Evolutionary conservation across 2,329 filamentous ascomycete genomes (phyloP).

Genomic region (Monilinia fructigena): DNA sequence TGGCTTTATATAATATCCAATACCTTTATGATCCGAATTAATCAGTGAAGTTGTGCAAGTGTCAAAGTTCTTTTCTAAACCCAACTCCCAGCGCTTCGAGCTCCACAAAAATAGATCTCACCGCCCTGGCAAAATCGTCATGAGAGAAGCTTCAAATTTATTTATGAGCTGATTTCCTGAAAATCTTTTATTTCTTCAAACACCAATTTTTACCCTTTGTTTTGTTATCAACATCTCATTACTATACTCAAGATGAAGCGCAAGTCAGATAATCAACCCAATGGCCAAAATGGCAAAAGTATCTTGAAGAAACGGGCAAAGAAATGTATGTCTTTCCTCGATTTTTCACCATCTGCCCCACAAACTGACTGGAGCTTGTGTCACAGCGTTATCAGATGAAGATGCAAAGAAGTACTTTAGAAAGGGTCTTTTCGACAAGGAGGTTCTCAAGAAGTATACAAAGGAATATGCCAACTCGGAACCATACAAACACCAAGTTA

Average conservation of each 20-base stretch:
- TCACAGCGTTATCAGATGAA: slow-evolving; percentile 37
- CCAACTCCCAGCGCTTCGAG: background rate
- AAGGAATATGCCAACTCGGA: slow-evolving; percentile 60
- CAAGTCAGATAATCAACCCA: slow-evolving; percentile 53
- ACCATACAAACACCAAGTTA: slow-evolving; percentile 91
- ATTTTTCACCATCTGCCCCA: slow-evolving; percentile 23
- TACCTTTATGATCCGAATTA: background rate
- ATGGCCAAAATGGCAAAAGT: slow-evolving; percentile 44
- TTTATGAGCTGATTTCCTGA: slow-evolving; percentile 23
- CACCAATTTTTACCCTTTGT: background rate
- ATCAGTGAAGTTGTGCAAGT: slow-evolving; percentile 8
- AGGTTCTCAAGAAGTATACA: slow-evolving; percentile 59
- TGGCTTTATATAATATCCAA: background rate
- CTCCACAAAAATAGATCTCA: slow-evolving; percentile 4
- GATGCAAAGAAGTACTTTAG: slow-evolving; percentile 53
- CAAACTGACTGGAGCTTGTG: slow-evolving; percentile 26
- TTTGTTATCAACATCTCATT: slow-evolving; percentile 3
- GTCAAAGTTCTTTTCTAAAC: background rate
- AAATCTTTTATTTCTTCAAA: slow-evolving; percentile 14
- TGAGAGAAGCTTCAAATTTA: slow-evolving; percentile 20
- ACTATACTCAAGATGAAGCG: slow-evolving; percentile 52
- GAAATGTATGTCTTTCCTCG: slow-evolving; percentile 40
- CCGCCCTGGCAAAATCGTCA: slow-evolving; percentile 18
- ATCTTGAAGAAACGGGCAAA: slow-evolving; percentile 53
- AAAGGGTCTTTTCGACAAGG: slow-evolving; percentile 61